Conservation (phyloP, 192 early-diverging fungal species). For the Polychytrium aggregatum region DNA sequence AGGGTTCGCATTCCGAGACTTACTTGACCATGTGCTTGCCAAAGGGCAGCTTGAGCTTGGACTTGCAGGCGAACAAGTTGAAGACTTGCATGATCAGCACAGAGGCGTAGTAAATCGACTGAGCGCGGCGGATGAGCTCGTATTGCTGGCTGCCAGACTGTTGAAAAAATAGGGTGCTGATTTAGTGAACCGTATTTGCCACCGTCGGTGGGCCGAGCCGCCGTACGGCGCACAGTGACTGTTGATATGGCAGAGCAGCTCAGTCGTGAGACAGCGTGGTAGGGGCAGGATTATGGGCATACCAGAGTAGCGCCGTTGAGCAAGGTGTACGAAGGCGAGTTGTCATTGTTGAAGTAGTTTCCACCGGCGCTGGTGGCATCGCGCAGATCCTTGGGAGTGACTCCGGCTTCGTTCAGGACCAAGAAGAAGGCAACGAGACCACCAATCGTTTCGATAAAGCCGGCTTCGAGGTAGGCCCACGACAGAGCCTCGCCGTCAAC, state of each 20-base stretch:
- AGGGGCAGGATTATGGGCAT: neutral
- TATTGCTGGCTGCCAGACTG: slow-evolving; percentile 38
- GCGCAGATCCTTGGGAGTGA: slow-evolving; percentile 39
- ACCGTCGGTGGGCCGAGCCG: neutral
- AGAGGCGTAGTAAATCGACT: slow-evolving; percentile 65
- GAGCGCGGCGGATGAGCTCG: slow-evolving; percentile 61
- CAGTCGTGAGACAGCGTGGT: neutral
- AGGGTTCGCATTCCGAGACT: neutral
- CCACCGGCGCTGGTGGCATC: neutral
- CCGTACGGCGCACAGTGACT: neutral
- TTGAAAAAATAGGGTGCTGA: neutral
- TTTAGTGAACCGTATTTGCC: neutral
- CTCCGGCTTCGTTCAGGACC: slow-evolving; percentile 40
- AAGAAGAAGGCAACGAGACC: slow-evolving; percentile 67
- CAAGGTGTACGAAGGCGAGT: too few species aligned
- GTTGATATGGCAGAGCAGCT: neutral
- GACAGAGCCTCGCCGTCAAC: slow-evolving; percentile 71
- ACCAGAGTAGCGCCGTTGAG: slow-evolving; percentile 20
- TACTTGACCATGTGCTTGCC: slow-evolving; percentile 22
- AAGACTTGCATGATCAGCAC: slow-evolving; percentile 85
- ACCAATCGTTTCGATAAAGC: slow-evolving; percentile 66
- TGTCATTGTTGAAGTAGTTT: neutral
- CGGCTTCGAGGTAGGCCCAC: slow-evolving; percentile 82
- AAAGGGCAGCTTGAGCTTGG: slow-evolving; percentile 59
- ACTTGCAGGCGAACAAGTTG: slow-evolving; percentile 92